phyloP scores from a whole-genome alignment of 2,329 filamentous ascomycete genomes.

The Nothophoma quercina region DNA sequence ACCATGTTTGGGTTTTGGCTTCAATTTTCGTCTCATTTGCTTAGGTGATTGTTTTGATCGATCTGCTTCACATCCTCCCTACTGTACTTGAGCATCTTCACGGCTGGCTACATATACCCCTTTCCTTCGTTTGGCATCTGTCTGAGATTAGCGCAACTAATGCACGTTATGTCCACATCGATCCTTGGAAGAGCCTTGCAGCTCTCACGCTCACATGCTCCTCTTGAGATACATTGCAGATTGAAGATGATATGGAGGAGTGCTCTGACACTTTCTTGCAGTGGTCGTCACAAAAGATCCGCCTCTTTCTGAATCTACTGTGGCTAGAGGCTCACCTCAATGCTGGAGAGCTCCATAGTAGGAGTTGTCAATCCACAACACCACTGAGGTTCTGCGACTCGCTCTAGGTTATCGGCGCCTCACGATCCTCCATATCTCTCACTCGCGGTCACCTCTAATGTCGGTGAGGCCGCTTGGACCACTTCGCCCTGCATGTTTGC shows the following conservation, averaged over 20 bases:
- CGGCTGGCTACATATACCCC: slow-evolving; percentile 10
- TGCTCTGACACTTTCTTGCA: too few relatives aligned
- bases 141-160: background rate
- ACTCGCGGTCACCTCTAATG: background rate
- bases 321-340: too few relatives aligned
- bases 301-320: too few relatives aligned
- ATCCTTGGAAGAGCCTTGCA: too few relatives aligned
- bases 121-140: slow-evolving; percentile 9
- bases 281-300: too few relatives aligned
- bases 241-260: too few relatives aligned
- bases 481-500: background rate
- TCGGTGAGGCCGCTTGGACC: slow-evolving; percentile 11
- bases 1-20: too few relatives aligned
- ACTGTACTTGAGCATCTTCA: background rate
- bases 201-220: too few relatives aligned
- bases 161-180: too few relatives aligned
- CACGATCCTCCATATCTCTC: background rate
- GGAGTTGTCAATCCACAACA: too few relatives aligned
- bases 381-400: background rate
- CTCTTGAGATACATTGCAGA: too few relatives aligned
- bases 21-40: background rate
- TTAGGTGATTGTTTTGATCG: background rate
- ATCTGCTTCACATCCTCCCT: background rate
- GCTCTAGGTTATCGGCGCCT: background rate
- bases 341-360: too few relatives aligned